Evolutionary conservation across 768 basidiomycete genomes (phyloP), one percentile per base, ranked within the genome.

Genomic region (Psilocybe sp.): DNA sequence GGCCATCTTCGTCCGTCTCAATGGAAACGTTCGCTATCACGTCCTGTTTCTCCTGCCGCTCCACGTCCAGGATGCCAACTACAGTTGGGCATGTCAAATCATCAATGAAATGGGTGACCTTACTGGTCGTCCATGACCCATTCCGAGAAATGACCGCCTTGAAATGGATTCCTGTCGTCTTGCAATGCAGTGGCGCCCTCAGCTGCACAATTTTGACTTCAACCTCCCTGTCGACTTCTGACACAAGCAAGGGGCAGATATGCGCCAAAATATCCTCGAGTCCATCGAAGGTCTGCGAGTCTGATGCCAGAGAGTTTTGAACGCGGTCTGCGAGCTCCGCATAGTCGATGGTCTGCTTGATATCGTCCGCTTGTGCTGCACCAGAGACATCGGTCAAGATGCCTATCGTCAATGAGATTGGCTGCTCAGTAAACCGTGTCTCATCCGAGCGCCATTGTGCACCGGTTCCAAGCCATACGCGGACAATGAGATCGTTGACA

Each of bases 21-120:
- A 74, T 56, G 6, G 59, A 54, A 7, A 82, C 40, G 10, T 69
- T 69, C 19, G 89, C 54, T 14, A 74, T 66, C 13, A 92, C 75
- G 28, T 76, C 62, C 60, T 93, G 91, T 56, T 76, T 76, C 58
- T 84, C 78, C 28, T 68, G 56, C 31, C 89, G 74, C 64, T 93
- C 92, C 50, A 74, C 76, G 5, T 76, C 70, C 54, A 88, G 80
- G 35, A 92, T 68, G 2, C 92, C 90, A 18, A 93, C 70, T 44
- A 91, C 76, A 12, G 77, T 70, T 6, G 70, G 67, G 34, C 82
- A 78, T 4, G 68, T 59, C 8, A 93, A 64, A 40, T 73, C 72
- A 12, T 66, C 54, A 33, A 76, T 50, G 49, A 64, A 47, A 50
- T 64, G 63, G 9, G 53, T 40, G 32, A 67, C 43, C 18, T 54